A percentile compares a stretch with the other conserved stretches of the same genome.
These are phyloP conservation scores for Exophiala aquamarina DNA, from an alignment of 2,329 filamentous ascomycete species.

Conservation along the genomic window DNA sequence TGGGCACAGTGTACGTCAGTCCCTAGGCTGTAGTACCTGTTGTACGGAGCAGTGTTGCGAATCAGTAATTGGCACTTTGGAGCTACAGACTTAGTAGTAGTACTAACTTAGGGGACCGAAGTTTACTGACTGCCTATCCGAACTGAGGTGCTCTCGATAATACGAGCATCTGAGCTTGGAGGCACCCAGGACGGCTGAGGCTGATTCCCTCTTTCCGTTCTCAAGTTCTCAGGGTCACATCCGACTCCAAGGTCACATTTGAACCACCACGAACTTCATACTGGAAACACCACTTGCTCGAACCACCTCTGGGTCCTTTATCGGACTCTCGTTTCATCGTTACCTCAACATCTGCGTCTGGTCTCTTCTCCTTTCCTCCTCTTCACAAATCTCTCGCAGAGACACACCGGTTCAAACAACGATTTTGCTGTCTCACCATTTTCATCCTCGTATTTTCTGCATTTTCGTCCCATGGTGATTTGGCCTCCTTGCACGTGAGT, in stretches of 20 bases:
- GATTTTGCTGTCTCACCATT: neutral
- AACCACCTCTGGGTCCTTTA: neutral
- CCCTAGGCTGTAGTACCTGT: no score
- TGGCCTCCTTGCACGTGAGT: slow-evolving; percentile 22
- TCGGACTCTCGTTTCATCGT: slow-evolving; percentile 1
- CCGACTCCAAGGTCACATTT: slow-evolving; percentile 24
- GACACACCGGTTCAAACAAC: no score
- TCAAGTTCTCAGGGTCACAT: slow-evolving; percentile 20
- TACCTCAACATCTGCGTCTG: neutral
- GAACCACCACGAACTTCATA: slow-evolving; percentile 12
- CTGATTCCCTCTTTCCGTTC: slow-evolving; percentile 5
- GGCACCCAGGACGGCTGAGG: slow-evolving; percentile 3
- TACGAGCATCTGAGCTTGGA: slow-evolving; percentile 2
- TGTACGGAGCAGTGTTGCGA: no score
- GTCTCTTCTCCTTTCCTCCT: no score
- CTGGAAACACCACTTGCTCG: slow-evolving; percentile 1
- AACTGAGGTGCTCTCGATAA: no score
- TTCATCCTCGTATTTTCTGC: neutral
- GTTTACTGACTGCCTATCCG: no score
- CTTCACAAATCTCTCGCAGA: no score
- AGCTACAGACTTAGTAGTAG: no score
- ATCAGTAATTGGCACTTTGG: no score
- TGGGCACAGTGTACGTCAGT: no score
- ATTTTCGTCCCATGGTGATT: slow-evolving; percentile 15
- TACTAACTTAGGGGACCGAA: no score